These are phyloP conservation scores for Oryza meyeriana DNA, from an alignment of 176 grass and related monocot species.

Conservation along the genomic window DNA sequence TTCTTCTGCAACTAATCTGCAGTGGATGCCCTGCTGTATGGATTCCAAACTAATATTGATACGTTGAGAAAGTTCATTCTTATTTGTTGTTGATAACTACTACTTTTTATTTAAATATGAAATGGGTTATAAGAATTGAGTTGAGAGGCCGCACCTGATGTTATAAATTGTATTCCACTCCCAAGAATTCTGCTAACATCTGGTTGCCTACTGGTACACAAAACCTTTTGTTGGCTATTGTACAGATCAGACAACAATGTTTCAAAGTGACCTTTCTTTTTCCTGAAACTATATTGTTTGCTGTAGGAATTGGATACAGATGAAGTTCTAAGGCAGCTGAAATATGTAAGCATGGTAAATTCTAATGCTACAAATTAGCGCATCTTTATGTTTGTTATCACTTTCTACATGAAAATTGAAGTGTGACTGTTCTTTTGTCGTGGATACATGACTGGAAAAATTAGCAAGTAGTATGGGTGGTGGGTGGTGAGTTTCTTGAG, in stretches of 20 bases:
- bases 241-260: background rate
- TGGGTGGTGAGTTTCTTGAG: background rate
- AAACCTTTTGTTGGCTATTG: conserved; percentile 22
- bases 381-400: conserved; percentile 2
- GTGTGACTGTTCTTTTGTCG: background rate
- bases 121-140: too few species aligned
- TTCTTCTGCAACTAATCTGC: too few species aligned
- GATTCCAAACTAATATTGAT: background rate
- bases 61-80: background rate
- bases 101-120: too few species aligned
- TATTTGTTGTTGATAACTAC: too few species aligned
- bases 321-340: conserved; percentile 83
- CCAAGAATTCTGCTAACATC: conserved; percentile 11
- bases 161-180: background rate
- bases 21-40: background rate
- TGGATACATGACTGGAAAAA: conserved; percentile 11
- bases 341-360: conserved; percentile 63
- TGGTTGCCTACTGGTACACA: conserved; percentile 11
- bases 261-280: conserved; percentile 6
- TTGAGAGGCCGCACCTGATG: background rate
- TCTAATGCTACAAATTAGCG: conserved; percentile 16
- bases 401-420: background rate
- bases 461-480: background rate
- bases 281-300: conserved; percentile 25
- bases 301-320: conserved; percentile 72